Conservation (phyloP, 2,329 filamentous ascomycete species). For the Colletotrichum chlorophyti region DNA sequence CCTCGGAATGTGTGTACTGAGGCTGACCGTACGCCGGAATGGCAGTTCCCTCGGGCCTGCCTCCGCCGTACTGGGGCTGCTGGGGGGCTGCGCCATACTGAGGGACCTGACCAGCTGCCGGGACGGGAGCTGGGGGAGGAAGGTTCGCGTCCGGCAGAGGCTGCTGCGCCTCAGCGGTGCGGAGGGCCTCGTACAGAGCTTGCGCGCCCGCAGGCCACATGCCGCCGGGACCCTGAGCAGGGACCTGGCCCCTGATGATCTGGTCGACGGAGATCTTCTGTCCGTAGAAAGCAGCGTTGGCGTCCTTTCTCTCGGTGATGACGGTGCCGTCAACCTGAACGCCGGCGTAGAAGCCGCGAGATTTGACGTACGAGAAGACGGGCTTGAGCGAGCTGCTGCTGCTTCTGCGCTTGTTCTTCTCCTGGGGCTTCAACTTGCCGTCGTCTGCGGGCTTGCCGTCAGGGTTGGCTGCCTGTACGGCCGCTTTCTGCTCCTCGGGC, state of each 20-base stretch:
- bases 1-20: slow-evolving; percentile 32
- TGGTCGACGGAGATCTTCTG: slow-evolving; percentile 55
- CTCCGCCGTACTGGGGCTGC: slow-evolving; percentile 3
- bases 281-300: slow-evolving; percentile 87
- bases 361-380: slow-evolving; percentile 80
- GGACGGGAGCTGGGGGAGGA: slow-evolving; percentile 18
- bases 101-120: slow-evolving; percentile 6
- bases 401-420: slow-evolving; percentile 25
- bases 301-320: slow-evolving; percentile 84
- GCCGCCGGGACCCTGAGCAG: slow-evolving; percentile 31
- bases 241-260: slow-evolving; percentile 55
- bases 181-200: slow-evolving; percentile 38
- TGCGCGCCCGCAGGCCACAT: slow-evolving; percentile 43
- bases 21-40: slow-evolving; percentile 10
- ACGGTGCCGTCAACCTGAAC: slow-evolving; percentile 88
- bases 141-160: slow-evolving; percentile 27
- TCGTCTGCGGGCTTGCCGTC: slow-evolving; percentile 32
- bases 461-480: slow-evolving; percentile 8
- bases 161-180: slow-evolving; percentile 39
- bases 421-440: slow-evolving; percentile 51
- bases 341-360: slow-evolving; percentile 85
- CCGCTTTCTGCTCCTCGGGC: slow-evolving; percentile 27
- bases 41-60: neutral
- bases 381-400: slow-evolving; percentile 41
- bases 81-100: neutral